These are phyloP conservation scores for Paraphaeosphaeria minitans DNA, from an alignment of 2,329 filamentous ascomycete species.

Conservation along the genomic window DNA sequence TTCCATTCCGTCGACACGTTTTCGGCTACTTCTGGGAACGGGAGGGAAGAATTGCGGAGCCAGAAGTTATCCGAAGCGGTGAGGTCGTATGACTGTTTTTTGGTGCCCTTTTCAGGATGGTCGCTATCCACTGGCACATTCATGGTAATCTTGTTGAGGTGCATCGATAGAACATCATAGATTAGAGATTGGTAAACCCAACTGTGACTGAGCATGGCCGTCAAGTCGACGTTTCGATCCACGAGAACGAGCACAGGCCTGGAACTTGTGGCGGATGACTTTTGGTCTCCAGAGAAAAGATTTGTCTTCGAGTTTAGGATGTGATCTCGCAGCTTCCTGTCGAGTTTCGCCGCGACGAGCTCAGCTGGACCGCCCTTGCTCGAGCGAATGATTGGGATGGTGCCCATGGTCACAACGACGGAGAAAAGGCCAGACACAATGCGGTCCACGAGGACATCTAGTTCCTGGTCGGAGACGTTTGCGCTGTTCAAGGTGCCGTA, in stretches of 20 bases:
- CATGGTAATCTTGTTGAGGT: conserved; percentile 92
- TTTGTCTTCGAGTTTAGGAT: conserved; percentile 98
- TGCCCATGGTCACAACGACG: conserved; percentile 97
- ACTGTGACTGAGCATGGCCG: conserved; percentile 98
- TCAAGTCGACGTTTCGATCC: conserved; percentile 92
- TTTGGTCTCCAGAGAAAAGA: conserved; percentile 77
- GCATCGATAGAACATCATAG: conserved; percentile 76
- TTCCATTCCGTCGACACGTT: conserved; percentile 93
- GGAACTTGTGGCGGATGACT: conserved; percentile 63
- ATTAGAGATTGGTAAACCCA: conserved; percentile 89
- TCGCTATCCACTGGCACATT: conserved; percentile 80
- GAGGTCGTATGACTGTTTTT: conserved; percentile 89
- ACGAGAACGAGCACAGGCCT: conserved; percentile 88
- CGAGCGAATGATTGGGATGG: conserved; percentile 93
- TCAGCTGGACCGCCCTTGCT: conserved; percentile 92
- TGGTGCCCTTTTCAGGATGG: conserved; percentile 73
- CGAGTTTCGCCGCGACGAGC: conserved; percentile 90
- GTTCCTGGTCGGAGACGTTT: conserved; percentile 84
- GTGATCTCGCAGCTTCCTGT: conserved; percentile 94
- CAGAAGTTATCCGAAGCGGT: conserved; percentile 95
- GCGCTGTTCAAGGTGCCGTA: conserved; percentile 98
- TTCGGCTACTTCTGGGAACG: conserved; percentile 95
- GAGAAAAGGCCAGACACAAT: conserved; percentile 98
- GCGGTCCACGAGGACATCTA: conserved; percentile 84
- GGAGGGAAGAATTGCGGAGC: conserved; percentile 86